phyloP scores from a whole-genome alignment of 192 early-diverging fungal species.

The Coemansia sp. region DNA sequence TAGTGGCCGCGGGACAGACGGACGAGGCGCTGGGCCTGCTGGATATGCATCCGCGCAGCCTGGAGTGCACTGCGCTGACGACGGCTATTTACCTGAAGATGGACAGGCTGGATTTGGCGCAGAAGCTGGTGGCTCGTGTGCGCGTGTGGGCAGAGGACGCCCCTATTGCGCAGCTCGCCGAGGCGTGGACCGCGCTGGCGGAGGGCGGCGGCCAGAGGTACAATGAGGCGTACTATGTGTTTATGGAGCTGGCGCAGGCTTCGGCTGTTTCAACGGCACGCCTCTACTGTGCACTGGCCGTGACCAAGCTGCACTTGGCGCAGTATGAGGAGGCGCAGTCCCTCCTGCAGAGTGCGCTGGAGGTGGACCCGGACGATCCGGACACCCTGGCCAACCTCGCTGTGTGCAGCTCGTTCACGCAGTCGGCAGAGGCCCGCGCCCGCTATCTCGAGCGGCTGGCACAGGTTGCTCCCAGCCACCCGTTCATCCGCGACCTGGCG shows the following conservation, averaged over 20 bases:
- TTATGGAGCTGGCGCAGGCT: conserved; percentile 85
- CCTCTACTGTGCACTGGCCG: conserved; percentile 78
- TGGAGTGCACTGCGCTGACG: conserved; percentile 79
- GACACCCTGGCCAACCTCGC: conserved; percentile 88
- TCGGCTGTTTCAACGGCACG: conserved; percentile 70
- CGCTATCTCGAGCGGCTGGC: conserved; percentile 72
- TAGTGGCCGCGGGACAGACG: conserved; percentile 56
- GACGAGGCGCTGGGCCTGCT: conserved; percentile 75
- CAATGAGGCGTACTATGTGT: conserved; percentile 88
- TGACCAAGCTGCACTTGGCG: conserved; percentile 74
- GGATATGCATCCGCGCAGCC: conserved; percentile 65
- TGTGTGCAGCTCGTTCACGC: conserved; percentile 67
- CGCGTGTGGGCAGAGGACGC: conserved; percentile 96
- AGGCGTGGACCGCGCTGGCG: conserved; percentile 80
- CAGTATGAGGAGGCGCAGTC: conserved; percentile 81
- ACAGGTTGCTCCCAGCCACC: conserved; percentile 72
- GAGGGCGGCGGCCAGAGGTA: conserved; percentile 69
- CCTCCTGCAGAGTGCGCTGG: conserved; percentile 73
- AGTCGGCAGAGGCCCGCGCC: conserved; percentile 63
- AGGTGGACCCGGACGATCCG: conserved; percentile 67
- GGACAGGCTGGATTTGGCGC: conserved; percentile 83
- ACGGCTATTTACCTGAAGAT: conserved; percentile 76
- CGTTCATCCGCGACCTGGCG: conserved; percentile 72
- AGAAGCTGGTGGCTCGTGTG: conserved; percentile 67
- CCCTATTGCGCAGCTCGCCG: conserved; percentile 85